Conservation (phyloP, 192 early-diverging fungal genomes). For the Coemansia sp. region DNA sequence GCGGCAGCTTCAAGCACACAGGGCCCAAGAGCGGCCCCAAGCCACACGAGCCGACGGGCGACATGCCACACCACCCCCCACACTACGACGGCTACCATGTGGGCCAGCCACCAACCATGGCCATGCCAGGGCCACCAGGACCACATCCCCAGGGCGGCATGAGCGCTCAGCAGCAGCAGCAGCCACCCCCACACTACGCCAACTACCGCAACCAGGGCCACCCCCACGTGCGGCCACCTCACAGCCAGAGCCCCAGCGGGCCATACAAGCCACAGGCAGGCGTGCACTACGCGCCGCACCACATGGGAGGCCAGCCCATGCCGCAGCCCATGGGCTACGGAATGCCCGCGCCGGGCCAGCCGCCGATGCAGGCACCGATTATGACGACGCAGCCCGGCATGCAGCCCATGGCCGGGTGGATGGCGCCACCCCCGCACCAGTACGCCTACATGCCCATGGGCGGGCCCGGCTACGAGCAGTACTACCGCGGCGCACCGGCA, state of each 20-base stretch:
- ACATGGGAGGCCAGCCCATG: conserved; percentile 51
- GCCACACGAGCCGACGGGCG: conserved; percentile 21
- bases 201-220: conserved; percentile 41
- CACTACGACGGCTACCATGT: conserved; percentile 14
- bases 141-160: conserved; percentile 12
- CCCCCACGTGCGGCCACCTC: conserved; percentile 38
- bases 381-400: conserved; percentile 51
- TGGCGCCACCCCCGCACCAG: conserved; percentile 37
- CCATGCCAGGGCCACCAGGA: conserved; percentile 23
- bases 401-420: conserved; percentile 51
- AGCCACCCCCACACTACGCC: conserved; percentile 28
- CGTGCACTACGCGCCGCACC: conserved; percentile 40
- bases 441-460: conserved; percentile 48
- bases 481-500: conserved; percentile 31
- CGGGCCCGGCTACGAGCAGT: conserved; percentile 37
- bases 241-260: conserved; percentile 34
- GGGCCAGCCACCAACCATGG: conserved; percentile 12
- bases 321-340: conserved; percentile 48
- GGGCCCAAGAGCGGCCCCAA: conserved; percentile 36
- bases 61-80: conserved; percentile 5
- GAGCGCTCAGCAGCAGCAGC: conserved; percentile 22
- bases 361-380: conserved; percentile 47
- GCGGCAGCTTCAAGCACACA: conserved; percentile 31
- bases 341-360: conserved; percentile 37
- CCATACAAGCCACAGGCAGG: conserved; percentile 45